Percentiles rank a stretch among this genome's conserved stretches.
These are phyloP conservation scores for Caryopteris hybrid DNA, from an alignment of 305 asterid genomes.

Conservation along the genomic window DNA sequence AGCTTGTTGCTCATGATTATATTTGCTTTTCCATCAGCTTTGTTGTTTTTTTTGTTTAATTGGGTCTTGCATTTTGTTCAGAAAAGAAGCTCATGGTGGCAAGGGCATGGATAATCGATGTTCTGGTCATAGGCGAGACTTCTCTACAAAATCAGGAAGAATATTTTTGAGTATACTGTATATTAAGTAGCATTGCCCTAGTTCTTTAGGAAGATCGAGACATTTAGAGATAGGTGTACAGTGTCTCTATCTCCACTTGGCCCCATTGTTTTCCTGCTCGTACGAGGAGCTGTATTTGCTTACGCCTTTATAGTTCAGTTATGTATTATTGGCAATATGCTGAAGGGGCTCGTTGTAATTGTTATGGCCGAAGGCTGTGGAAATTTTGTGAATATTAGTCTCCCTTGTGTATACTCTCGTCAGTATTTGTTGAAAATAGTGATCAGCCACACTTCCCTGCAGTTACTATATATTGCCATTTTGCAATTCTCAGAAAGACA, in stretches of 20 bases:
- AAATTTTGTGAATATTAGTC: slow-evolving; percentile 52
- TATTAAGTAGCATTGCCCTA: slow-evolving; percentile 29
- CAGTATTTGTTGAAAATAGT: slow-evolving; percentile 19
- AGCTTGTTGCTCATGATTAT: neutral
- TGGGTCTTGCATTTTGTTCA: slow-evolving; percentile 13
- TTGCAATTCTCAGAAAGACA: neutral
- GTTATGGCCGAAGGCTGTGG: slow-evolving; percentile 60
- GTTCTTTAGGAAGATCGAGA: slow-evolving; percentile 38
- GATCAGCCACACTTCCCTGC: slow-evolving; percentile 16
- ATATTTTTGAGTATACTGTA: slow-evolving; percentile 35
- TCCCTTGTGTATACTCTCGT: slow-evolving; percentile 22
- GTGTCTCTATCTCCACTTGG: slow-evolving; percentile 34
- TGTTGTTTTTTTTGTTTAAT: neutral
- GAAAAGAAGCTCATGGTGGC: slow-evolving; percentile 26
- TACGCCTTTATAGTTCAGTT: slow-evolving; percentile 29
- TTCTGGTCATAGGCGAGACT: slow-evolving; percentile 19
- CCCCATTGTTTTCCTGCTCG: slow-evolving; percentile 31
- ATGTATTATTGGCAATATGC: slow-evolving; percentile 28
- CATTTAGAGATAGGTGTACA: slow-evolving; percentile 57
- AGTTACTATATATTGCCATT: slow-evolving; percentile 19
- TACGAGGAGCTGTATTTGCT: slow-evolving; percentile 29
- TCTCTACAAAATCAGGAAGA: slow-evolving; percentile 13
- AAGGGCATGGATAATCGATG: slow-evolving; percentile 25
- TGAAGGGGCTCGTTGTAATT: slow-evolving; percentile 31
- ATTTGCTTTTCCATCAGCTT: neutral